These are phyloP conservation scores for Scytalidium lignicola DNA, from an alignment of 2,329 filamentous ascomycete species.

Conservation along the genomic window DNA sequence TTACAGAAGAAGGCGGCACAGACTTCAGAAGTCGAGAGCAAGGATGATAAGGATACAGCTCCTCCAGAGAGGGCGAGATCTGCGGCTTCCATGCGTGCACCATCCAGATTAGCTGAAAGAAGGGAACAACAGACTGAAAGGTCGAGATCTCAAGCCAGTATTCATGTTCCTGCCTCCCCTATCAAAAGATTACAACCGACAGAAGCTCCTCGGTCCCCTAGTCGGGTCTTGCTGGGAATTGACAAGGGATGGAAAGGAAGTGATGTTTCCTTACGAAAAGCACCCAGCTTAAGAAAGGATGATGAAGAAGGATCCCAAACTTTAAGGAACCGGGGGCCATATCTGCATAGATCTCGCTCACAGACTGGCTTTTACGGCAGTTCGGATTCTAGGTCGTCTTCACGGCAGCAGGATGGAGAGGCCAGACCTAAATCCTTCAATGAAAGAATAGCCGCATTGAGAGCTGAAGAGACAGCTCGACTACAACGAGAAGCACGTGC, in stretches of 20 bases:
- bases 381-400: slow-evolving; percentile 8
- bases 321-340: slow-evolving; percentile 30
- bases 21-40: slow-evolving; percentile 21
- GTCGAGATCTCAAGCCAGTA: slow-evolving; percentile 29
- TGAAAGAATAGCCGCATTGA: slow-evolving; percentile 73
- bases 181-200: slow-evolving; percentile 54
- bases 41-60: slow-evolving; percentile 7
- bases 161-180: slow-evolving; percentile 74
- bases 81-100: slow-evolving; percentile 18
- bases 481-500: slow-evolving; percentile 48
- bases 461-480: slow-evolving; percentile 47
- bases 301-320: slow-evolving; percentile 24
- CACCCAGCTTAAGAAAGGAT: slow-evolving; percentile 44
- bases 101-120: slow-evolving; percentile 20
- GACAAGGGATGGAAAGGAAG: slow-evolving; percentile 78
- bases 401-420: slow-evolving; percentile 15
- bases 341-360: slow-evolving; percentile 38
- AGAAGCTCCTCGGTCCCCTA: slow-evolving; percentile 65
- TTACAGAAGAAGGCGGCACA: slow-evolving; percentile 59
- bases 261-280: slow-evolving; percentile 79
- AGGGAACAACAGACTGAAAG: slow-evolving; percentile 19
- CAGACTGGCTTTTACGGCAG: slow-evolving; percentile 16
- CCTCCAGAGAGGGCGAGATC: slow-evolving; percentile 18
- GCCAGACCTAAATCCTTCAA: slow-evolving; percentile 63
- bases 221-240: slow-evolving; percentile 75